phyloP scores from a whole-genome alignment of 75 land plant genomes.

The Picea glauca region DNA sequence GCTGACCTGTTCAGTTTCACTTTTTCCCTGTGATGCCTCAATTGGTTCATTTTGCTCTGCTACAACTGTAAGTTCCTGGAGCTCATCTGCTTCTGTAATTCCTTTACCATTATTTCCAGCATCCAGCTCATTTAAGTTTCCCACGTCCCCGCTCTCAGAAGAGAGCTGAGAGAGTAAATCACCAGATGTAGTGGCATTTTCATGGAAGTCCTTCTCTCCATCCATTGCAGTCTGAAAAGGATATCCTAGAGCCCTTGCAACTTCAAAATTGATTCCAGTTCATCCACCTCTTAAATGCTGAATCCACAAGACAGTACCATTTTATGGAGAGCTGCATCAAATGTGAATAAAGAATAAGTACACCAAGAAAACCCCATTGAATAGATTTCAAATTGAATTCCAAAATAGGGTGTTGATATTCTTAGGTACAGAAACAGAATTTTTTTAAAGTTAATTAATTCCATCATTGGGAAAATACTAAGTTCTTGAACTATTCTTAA shows the following conservation, averaged over 20 bases:
- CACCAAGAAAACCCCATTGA: too few species aligned
- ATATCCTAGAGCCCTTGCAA: conserved; percentile 1
- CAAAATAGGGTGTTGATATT: not conserved
- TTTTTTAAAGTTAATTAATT: too few species aligned
- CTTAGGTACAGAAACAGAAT: not conserved
- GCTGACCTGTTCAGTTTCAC: not conserved
- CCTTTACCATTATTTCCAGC: not conserved
- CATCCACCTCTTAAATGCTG: conserved; percentile 7
- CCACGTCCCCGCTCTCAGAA: not conserved
- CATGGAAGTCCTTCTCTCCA: conserved; percentile 5
- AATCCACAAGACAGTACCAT: conserved; percentile 1
- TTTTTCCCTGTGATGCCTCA: not conserved
- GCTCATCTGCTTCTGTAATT: not conserved
- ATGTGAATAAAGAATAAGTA: not conserved
- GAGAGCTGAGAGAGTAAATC: conserved; percentile 1
- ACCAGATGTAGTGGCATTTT: not conserved
- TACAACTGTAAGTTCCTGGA: not conserved
- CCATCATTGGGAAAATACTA: not conserved
- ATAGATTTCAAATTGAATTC: not conserved
- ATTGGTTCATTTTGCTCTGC: not conserved
- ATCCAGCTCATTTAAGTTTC: not conserved
- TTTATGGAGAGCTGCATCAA: not conserved
- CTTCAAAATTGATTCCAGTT: not conserved
- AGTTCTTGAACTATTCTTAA: not conserved
- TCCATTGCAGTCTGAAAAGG: conserved; percentile 5